Evolutionary conservation across 2,329 filamentous ascomycete species (phyloP), one percentile per base, ranked within the genome.

Genomic region (Volutella citrinella): DNA sequence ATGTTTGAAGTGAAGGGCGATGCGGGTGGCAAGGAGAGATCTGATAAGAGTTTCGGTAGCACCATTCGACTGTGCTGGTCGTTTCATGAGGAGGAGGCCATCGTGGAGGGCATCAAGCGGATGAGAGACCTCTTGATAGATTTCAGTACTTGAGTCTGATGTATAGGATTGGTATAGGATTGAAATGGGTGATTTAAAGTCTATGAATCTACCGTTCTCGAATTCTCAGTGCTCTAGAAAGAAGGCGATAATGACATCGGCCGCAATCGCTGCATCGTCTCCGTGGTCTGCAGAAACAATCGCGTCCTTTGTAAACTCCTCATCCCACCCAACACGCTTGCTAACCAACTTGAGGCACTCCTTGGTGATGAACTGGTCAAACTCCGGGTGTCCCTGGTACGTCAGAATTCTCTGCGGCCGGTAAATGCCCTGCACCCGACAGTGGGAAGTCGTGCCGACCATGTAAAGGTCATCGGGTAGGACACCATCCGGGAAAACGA

Each of bases 1-100:
- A 35, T 35, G 33, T 30, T 35, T n/a, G 27, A 30, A 10, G 33
- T 35, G 4, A 30, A 35, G 17, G 27, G 33, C 10, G 33, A 35
- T 26, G 11, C 2, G 15, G 33, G 27, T 9, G 26, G 33, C 18
- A 25, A 7, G 5, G 4, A 26, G 17, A 24, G 33, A n/a, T 30
- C 27, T 16, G 27, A 25, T 24, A 11, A 12, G 10, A 27, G 21
- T 12, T 35, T 28, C 14, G 33, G 32, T 15, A 24, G 13, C 16
- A 30, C 32, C 10, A 12, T 35, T 10, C 17, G 27, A 24, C 12
- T 35, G 11, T 35, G 27, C 8, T 35, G 32, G 32, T 19, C 32
- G 17, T 35, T 29, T 20, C 32, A 35, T 14, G 27, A 29, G 5
- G 25, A 29, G 13, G 14, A 25, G 6, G 12, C 14, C 5, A 35